phyloP scores from a whole-genome alignment of 257 asterid genomes.

The Nicotiana obtusifolia region DNA sequence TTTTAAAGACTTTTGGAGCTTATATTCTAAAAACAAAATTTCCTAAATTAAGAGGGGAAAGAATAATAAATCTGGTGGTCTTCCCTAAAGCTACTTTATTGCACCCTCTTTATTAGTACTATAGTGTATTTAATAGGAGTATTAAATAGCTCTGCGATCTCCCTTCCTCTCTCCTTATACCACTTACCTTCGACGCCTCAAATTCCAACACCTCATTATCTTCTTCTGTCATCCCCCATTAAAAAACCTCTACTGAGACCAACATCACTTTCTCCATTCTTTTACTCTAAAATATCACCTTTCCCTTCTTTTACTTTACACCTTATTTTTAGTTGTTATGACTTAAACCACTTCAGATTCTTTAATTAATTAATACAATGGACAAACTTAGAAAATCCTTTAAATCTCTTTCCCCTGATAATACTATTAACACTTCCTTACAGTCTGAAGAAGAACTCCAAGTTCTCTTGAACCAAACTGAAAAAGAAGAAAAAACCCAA shows the following conservation, averaged over 20 bases:
- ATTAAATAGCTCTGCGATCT: too few species aligned
- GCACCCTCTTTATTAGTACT: not conserved
- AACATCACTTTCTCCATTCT: not conserved
- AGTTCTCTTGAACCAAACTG: conserved; percentile 7
- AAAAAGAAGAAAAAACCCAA: too few species aligned
- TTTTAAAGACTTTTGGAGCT: too few species aligned
- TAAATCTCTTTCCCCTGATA: conserved; percentile 6
- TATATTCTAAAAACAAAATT: too few species aligned
- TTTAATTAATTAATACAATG: not conserved
- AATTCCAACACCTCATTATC: not conserved
- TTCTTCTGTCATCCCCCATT: not conserved
- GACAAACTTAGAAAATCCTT: conserved; percentile 13
- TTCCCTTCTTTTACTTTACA: not conserved
- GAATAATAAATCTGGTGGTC: too few species aligned
- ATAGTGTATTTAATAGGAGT: too few species aligned
- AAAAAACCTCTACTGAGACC: too few species aligned
- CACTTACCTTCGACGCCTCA: not conserved
- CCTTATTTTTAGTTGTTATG: too few species aligned
- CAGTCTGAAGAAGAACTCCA: conserved; percentile 18
- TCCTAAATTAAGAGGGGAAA: too few species aligned
- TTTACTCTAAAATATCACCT: not conserved
- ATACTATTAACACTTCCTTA: not conserved
- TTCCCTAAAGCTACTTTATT: too few species aligned
- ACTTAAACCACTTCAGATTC: not conserved
- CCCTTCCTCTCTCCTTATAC: not conserved